Evolutionary conservation across 768 basidiomycete genomes (phyloP).

Genomic region (Dendrothele bispora): DNA sequence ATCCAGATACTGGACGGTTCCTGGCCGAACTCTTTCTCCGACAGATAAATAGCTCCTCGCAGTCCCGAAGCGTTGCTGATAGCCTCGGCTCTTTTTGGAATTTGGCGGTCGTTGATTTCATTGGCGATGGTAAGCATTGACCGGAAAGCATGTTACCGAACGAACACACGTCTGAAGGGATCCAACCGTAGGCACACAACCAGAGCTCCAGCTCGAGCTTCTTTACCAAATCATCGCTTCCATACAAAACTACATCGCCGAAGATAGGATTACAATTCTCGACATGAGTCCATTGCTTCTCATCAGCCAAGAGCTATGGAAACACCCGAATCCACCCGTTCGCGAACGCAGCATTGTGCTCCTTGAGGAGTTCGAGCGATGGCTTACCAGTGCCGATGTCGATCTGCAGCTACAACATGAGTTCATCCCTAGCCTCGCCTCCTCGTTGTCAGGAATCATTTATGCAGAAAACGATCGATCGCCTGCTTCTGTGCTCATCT

Average conservation of each 20-base stretch:
- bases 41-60: background rate
- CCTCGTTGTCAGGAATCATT: conserved; percentile 4
- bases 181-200: no score
- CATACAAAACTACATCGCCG: conserved; percentile 1
- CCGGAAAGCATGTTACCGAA: background rate
- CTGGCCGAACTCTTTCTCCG: conserved; percentile 5
- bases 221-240: conserved; percentile 2
- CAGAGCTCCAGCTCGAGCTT: background rate
- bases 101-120: conserved; percentile 4
- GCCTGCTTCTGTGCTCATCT: conserved; percentile 2
- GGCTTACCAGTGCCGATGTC: conserved; percentile 3
- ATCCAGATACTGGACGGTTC: conserved; percentile 3
- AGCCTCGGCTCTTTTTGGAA: conserved; percentile 3
- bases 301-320: conserved; percentile 5
- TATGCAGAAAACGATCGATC: conserved; percentile 3
- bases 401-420: conserved; percentile 7
- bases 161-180: no score
- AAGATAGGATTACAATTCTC: conserved; percentile 4
- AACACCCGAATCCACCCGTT: background rate
- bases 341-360: conserved; percentile 1
- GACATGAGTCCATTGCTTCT: conserved; percentile 6
- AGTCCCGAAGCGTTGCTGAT: background rate
- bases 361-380: conserved; percentile 3
- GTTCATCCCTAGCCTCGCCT: conserved; percentile 7
- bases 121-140: conserved; percentile 5